Evolutionary conservation across 1,139 yeast species (phyloP).

Genomic region (Pneumocystis jirovecii): DNA sequence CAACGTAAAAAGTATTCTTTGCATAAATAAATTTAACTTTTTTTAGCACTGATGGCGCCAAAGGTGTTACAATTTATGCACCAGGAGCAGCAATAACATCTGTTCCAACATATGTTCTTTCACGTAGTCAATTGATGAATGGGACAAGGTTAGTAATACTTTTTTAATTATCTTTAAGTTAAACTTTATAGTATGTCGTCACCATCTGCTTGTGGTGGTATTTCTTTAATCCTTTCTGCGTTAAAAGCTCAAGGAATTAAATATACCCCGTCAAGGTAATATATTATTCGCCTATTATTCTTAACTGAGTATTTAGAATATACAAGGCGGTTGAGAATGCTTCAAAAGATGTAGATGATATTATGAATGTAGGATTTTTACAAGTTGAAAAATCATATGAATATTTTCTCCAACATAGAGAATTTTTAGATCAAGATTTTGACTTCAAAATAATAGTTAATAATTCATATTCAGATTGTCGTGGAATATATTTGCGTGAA

Average conservation of each 20-base stretch:
- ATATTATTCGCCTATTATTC: background rate
- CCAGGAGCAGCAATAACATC: conserved; percentile 14
- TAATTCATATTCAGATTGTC: background rate
- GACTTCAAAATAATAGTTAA: conserved; percentile 6
- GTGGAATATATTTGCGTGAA: conserved; percentile 11
- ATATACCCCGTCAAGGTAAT: conserved; percentile 5
- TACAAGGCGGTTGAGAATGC: conserved; percentile 8
- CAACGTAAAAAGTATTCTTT: background rate
- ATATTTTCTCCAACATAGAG: conserved; percentile 6
- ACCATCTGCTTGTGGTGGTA: conserved; percentile 13
- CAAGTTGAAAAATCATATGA: conserved; percentile 11
- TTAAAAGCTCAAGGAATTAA: conserved; percentile 6
- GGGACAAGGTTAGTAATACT: conserved; percentile 6
- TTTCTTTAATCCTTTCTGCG: conserved; percentile 12
- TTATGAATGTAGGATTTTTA: conserved; percentile 10
- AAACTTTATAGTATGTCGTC: conserved; percentile 9
- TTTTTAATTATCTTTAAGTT: background rate
- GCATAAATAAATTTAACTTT: background rate
- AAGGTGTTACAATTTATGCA: conserved; percentile 12
- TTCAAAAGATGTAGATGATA: conserved; percentile 8
- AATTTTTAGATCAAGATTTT: conserved; percentile 7
- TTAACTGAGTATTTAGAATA: background rate
- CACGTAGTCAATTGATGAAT: conserved; percentile 13
- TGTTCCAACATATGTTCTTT: conserved; percentile 12
- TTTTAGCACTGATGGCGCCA: conserved; percentile 9